Conservation (phyloP, 345 rosid genomes). For the Moricandia moricandioides region DNA sequence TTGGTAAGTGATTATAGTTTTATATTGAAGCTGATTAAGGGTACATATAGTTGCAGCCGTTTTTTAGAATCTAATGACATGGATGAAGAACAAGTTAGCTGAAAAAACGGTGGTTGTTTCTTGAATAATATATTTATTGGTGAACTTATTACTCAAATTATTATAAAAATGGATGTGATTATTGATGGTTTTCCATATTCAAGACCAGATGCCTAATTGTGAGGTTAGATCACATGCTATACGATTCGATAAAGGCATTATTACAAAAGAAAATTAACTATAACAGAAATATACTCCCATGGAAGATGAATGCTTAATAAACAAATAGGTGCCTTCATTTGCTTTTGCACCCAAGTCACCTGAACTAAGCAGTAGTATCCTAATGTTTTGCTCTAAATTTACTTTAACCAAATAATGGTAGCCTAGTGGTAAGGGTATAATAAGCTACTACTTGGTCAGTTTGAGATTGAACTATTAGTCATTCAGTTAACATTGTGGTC, state of each 20-base stretch:
- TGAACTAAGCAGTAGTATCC: too few species aligned
- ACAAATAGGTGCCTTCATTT: not conserved
- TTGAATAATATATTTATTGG: not conserved
- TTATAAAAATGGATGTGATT: not conserved
- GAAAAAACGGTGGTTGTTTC: constrained; percentile 35
- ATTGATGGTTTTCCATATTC: constrained; percentile 22
- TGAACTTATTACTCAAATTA: constrained; percentile 9
- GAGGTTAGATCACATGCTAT: constrained; percentile 29
- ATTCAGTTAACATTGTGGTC: too few species aligned
- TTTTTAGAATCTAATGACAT: constrained; percentile 4
- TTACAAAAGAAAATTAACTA: not conserved
- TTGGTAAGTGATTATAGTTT: not conserved
- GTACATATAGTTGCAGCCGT: constrained; percentile 22
- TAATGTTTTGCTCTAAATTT: too few species aligned
- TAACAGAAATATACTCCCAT: not conserved
- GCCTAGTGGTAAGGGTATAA: too few species aligned
- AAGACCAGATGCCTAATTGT: constrained; percentile 35
- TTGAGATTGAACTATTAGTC: too few species aligned
- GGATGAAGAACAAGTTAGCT: constrained; percentile 24
- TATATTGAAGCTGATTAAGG: not conserved
- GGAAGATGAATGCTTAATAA: not conserved
- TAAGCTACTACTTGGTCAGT: too few species aligned
- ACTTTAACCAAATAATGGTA: too few species aligned
- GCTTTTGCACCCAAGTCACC: not conserved
- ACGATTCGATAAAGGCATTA: constrained; percentile 24